Percentiles rank a stretch among this genome's conserved stretches.
Conservation (phyloP, 2,329 filamentous ascomycete genomes). For the Claviceps fusiformis region DNA sequence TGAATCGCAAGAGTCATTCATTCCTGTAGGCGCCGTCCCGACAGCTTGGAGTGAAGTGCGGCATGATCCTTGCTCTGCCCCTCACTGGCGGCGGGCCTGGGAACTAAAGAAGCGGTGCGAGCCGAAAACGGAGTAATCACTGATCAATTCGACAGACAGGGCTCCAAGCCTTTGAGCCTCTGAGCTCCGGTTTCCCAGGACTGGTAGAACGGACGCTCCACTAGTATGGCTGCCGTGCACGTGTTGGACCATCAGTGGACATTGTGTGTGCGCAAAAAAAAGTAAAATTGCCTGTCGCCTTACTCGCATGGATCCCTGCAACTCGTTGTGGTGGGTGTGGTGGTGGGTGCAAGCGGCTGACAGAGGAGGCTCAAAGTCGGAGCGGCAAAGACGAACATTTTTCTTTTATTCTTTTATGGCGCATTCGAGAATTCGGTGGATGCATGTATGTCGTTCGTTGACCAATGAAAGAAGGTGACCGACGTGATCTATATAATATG, state of each 20-base stretch:
- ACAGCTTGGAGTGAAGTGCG: conserved; percentile 9
- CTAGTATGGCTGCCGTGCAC: conserved; percentile 14
- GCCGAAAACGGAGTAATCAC: too few relatives aligned
- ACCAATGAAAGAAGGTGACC: neutral
- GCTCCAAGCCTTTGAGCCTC: neutral
- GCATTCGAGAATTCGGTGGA: neutral
- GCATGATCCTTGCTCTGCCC: conserved; percentile 13
- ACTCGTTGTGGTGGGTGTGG: neutral
- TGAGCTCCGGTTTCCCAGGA: neutral
- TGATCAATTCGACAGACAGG: neutral
- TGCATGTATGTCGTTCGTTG: neutral
- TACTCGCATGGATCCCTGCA: neutral
- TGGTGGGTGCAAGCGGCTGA: neutral
- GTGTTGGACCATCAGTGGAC: conserved; percentile 22
- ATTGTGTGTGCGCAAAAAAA: conserved; percentile 1
- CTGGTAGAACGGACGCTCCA: conserved; percentile 7
- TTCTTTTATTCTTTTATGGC: too few relatives aligned
- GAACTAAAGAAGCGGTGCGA: too few relatives aligned
- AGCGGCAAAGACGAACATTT: neutral
- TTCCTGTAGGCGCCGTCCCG: conserved; percentile 5
- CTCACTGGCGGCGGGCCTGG: conserved; percentile 5
- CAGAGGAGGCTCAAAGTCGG: neutral
- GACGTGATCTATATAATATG: neutral
- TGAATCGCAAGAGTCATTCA: neutral
- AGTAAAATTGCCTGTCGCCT: conserved; percentile 8